Evolutionary conservation across 1,139 yeast species (phyloP).

Genomic region (Arxiozyma heterogenica): DNA sequence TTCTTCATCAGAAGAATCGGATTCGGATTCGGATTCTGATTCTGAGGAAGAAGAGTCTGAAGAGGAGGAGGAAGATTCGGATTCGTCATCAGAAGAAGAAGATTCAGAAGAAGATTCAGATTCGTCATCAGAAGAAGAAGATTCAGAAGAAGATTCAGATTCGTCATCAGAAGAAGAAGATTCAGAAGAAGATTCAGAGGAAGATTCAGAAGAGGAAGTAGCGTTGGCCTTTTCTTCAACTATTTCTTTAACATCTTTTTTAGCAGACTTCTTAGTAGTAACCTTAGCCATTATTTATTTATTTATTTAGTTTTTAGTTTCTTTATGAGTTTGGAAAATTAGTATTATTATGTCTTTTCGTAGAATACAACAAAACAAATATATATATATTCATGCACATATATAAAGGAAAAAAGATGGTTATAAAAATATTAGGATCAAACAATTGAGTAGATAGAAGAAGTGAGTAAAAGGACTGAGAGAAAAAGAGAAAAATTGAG

Average conservation of each 20-base stretch:
- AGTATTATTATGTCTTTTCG: too few relatives aligned
- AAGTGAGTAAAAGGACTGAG: neutral
- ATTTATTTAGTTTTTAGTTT: neutral
- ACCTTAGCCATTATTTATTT: slow-evolving; percentile 21
- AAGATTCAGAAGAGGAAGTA: slow-evolving; percentile 10
- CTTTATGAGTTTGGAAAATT: too few relatives aligned
- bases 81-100: slow-evolving; percentile 6
- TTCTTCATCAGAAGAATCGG: slow-evolving; percentile 8
- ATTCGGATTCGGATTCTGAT: slow-evolving; percentile 13
- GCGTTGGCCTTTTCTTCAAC: slow-evolving; percentile 17
- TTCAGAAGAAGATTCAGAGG: slow-evolving; percentile 12
- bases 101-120: slow-evolving; percentile 7
- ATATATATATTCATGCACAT: neutral
- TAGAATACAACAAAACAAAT: too few relatives aligned
- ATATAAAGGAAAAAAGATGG: neutral
- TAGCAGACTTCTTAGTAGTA: slow-evolving; percentile 26
- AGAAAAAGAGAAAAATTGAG: neutral
- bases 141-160: slow-evolving; percentile 17
- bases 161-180: slow-evolving; percentile 4
- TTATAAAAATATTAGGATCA: too few relatives aligned
- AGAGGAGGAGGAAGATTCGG: slow-evolving; percentile 14
- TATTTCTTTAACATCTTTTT: slow-evolving; percentile 17
- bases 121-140: slow-evolving; percentile 3
- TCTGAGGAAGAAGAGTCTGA: slow-evolving; percentile 13
- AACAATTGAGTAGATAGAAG: too few relatives aligned